phyloP scores from a whole-genome alignment of 805 yeast species.

The Metschnikowia vanudenii region DNA sequence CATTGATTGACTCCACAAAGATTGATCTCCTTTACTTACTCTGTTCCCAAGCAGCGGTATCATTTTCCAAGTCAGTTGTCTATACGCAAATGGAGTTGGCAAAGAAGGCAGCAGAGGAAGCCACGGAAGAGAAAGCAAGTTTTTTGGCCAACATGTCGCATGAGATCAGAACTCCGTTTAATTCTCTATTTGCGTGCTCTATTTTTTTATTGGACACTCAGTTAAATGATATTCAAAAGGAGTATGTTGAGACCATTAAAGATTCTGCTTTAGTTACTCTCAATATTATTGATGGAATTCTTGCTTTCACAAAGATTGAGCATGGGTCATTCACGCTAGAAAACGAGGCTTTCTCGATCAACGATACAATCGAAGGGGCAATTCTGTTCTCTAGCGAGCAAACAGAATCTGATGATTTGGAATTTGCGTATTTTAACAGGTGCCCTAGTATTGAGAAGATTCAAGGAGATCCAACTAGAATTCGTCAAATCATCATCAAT shows the following conservation, averaged over 20 bases:
- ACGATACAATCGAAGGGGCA: slow-evolving; percentile 47
- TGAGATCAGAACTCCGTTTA: slow-evolving; percentile 56
- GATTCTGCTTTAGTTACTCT: slow-evolving; percentile 51
- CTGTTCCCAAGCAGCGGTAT: slow-evolving; percentile 53
- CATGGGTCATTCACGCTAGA: slow-evolving; percentile 51
- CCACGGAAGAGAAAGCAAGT: slow-evolving; percentile 54
- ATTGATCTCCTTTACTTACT: slow-evolving; percentile 42
- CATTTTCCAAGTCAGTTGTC: slow-evolving; percentile 46
- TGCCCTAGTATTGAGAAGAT: slow-evolving; percentile 40
- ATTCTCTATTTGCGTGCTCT: slow-evolving; percentile 48
- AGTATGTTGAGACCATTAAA: slow-evolving; percentile 52
- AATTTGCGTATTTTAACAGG: slow-evolving; percentile 43
- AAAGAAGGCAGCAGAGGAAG: slow-evolving; percentile 47
- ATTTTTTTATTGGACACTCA: slow-evolving; percentile 50
- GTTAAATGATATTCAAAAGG: slow-evolving; percentile 42
- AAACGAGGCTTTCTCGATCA: slow-evolving; percentile 43
- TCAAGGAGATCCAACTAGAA: slow-evolving; percentile 49
- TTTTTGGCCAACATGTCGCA: slow-evolving; percentile 56
- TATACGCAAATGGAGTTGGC: slow-evolving; percentile 48
- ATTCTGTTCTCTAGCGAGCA: slow-evolving; percentile 50
- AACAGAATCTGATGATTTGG: slow-evolving; percentile 42
- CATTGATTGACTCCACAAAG: slow-evolving; percentile 26
- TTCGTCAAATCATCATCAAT: slow-evolving; percentile 51
- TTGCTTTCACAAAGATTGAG: slow-evolving; percentile 54
- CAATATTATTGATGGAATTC: slow-evolving; percentile 52